Evolutionary conservation across 768 basidiomycete species (phyloP).

Genomic region (Kwoniella mangroviensis): DNA sequence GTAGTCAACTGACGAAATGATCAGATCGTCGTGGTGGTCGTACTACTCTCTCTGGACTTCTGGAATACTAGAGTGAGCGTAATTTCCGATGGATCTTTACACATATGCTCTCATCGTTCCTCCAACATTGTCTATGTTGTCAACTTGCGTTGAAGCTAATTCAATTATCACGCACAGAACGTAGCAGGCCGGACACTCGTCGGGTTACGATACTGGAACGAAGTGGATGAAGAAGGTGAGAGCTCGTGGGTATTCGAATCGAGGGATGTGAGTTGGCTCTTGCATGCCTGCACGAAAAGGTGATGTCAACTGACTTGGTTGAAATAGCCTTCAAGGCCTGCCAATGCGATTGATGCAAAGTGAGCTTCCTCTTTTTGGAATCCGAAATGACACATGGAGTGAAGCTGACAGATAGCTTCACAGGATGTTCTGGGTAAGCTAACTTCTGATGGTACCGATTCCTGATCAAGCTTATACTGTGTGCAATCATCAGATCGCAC

Average conservation of each 20-base stretch:
- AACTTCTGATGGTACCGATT: too few species aligned
- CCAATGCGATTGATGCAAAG: slow-evolving; percentile 87
- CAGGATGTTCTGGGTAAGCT: slow-evolving; percentile 90
- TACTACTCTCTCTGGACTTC: slow-evolving; percentile 94
- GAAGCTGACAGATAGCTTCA: slow-evolving; percentile 13
- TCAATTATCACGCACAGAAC: slow-evolving; percentile 64
- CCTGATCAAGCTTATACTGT: slow-evolving; percentile 10
- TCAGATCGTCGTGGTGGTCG: slow-evolving; percentile 87
- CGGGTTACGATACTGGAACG: slow-evolving; percentile 97
- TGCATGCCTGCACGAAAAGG: not conserved
- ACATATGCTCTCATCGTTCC: too few species aligned
- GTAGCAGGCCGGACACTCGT: slow-evolving; percentile 92
- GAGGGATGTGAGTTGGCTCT: slow-evolving; percentile 74
- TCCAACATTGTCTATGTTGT: not conserved
- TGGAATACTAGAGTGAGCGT: slow-evolving; percentile 87
- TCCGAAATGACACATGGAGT: slow-evolving; percentile 9
- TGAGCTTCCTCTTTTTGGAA: slow-evolving; percentile 57
- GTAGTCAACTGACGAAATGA: slow-evolving; percentile 13
- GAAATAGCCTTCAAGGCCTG: slow-evolving; percentile 77
- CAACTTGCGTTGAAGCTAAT: not conserved
- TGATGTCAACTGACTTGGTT: not conserved
- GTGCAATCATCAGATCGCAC: slow-evolving; percentile 66
- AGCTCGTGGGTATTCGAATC: slow-evolving; percentile 98
- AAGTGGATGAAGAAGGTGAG: slow-evolving; percentile 96
- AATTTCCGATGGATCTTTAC: too few species aligned